Conservation (phyloP, 306 rosid species). For the Vigna radiata region DNA sequence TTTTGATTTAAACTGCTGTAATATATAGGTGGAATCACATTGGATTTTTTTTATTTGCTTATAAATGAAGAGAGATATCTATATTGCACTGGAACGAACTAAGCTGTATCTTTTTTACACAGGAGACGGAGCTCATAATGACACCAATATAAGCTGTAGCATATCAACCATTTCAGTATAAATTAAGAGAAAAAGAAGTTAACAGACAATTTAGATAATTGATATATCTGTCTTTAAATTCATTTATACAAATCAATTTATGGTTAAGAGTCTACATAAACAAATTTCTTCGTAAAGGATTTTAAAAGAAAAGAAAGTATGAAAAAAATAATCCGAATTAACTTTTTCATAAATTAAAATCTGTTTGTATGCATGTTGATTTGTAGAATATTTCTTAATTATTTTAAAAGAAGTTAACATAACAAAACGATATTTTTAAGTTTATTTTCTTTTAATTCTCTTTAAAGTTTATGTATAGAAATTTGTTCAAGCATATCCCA, state of each 20-base stretch:
- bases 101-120: neutral
- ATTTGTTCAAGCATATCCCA: too few species aligned
- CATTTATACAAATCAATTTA: neutral
- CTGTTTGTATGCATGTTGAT: too few species aligned
- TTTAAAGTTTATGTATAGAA: too few species aligned
- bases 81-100: neutral
- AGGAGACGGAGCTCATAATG: neutral
- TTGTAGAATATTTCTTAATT: too few species aligned
- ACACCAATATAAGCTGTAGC: neutral
- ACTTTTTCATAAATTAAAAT: too few species aligned
- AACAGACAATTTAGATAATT: neutral
- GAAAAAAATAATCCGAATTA: too few species aligned
- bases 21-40: constrained; percentile 1
- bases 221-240: neutral
- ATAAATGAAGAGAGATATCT: neutral
- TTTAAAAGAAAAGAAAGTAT: too few species aligned
- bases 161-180: neutral
- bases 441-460: too few species aligned
- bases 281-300: too few species aligned
- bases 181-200: neutral
- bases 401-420: too few species aligned
- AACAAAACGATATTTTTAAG: too few species aligned
- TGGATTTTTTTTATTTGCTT: neutral
- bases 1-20: constrained; percentile 1
- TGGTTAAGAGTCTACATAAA: too few species aligned